phyloP scores from a whole-genome alignment of 1,139 yeast species.

The Arxiozyma slooffiae region DNA sequence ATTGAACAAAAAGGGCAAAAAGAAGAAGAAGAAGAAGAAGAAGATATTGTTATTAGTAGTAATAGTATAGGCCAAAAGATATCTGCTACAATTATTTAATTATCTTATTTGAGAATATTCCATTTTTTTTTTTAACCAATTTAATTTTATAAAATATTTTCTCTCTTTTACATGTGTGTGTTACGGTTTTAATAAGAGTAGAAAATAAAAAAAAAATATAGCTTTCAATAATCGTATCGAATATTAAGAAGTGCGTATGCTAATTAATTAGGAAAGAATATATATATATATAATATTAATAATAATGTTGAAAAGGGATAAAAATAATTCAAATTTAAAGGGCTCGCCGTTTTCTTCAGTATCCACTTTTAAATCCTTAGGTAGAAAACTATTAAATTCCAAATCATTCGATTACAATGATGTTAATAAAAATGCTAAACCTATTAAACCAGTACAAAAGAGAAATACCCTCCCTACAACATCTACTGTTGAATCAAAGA shows the following conservation, averaged over 20 bases:
- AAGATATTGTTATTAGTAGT: background rate
- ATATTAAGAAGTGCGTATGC: background rate
- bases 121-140: too few species aligned
- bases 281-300: background rate
- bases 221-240: too few species aligned
- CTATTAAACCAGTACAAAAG: constrained; percentile 1
- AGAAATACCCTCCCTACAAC: constrained; percentile 2
- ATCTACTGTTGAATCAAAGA: background rate
- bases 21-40: too few species aligned
- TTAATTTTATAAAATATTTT: too few species aligned
- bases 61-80: background rate
- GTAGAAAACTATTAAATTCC: constrained; percentile 14
- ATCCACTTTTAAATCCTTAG: constrained; percentile 15
- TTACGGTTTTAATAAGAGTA: background rate
- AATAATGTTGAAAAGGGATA: constrained; percentile 2
- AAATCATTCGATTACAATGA: constrained; percentile 8
- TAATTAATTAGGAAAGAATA: background rate
- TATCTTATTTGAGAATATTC: background rate
- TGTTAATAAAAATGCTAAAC: constrained; percentile 1
- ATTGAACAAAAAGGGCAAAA: too few species aligned
- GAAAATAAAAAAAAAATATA: background rate
- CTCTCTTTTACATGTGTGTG: background rate
- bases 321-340: constrained; percentile 1
- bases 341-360: constrained; percentile 1
- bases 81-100: background rate